Base-by-base conservation (phyloP, 2,329 filamentous ascomycete genomes). In the Fusarium pilosicola region DNA sequence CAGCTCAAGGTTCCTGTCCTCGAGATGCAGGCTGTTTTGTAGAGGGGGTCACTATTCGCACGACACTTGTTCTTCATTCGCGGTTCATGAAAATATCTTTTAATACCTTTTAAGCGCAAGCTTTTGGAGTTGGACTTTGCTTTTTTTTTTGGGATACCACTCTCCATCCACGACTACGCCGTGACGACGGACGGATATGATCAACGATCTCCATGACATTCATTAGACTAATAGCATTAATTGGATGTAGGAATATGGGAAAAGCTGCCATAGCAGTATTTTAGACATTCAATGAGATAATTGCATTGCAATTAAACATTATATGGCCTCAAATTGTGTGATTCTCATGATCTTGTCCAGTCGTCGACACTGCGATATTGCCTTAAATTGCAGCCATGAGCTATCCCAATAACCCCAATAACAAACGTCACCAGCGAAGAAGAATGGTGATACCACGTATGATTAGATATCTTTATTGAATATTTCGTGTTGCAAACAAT, bases 21-120 rank as follows among this genome's bases (percentile, higher is more conserved):
- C 14, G 70, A 78, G 62, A 77, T 82, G 22, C 72, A 69, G 26
- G 80, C 75, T 13, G 74, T 80, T 7, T 67, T 80, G n/a, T 81
- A 68, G 32, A 14, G 70, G 26, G 32, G 41, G 26, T 15, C 6
- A 13, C 7, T 13, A 20, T 41, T 4, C 7, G 26, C 13, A 48
- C 26, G 13, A 62, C 39, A 39, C 26, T 60, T 52, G 59, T 44
- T 52, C 42, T 63, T 41, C 56, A 52, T 30, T 54, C 14, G 58
- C 57, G 20, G 64, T 39, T 48, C 45, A 65, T 60, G 54, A 28
- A n/a, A 26, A 51, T 28, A 69, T 49, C 28, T 68, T 63, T 63
- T 73, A 70, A 70, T 70, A 62, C 44, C 65, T 56, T 56, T 54
- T 70, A 65, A 70, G 64, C 67, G 64, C 67, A 72, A 74, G 62